These are phyloP conservation scores for Mycena chlorophos DNA, from an alignment of 768 basidiomycete species.

Conservation along the genomic window DNA sequence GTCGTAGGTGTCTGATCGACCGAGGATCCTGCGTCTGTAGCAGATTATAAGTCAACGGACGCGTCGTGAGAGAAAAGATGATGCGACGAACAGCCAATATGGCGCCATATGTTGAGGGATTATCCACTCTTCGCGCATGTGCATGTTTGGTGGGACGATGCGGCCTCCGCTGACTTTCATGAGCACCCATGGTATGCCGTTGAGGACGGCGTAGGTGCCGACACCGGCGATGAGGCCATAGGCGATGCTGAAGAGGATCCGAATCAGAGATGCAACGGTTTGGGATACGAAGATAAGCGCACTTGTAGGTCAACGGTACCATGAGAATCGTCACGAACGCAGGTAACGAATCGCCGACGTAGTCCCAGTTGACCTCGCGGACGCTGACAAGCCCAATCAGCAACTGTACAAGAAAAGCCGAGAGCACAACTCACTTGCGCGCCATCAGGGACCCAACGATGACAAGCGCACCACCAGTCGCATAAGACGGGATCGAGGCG, in stretches of 20 bases:
- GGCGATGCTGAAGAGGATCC: constrained; percentile 66
- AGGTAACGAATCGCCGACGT: constrained; percentile 80
- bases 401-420: constrained; percentile 1
- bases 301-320: constrained; percentile 81
- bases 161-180: constrained; percentile 54
- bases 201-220: constrained; percentile 67
- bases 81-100: constrained; percentile 1
- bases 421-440: constrained; percentile 54
- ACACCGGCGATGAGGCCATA: constrained; percentile 88
- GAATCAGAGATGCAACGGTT: constrained; percentile 3
- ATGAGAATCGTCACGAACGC: constrained; percentile 81
- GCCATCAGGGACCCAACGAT: constrained; percentile 89
- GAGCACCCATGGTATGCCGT: constrained; percentile 62
- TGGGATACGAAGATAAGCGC: constrained; percentile 23
- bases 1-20: not conserved
- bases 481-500: constrained; percentile 84
- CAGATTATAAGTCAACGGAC: not conserved
- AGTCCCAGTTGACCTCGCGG: constrained; percentile 86
- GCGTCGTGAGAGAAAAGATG: not conserved
- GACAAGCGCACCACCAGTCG: constrained; percentile 81
- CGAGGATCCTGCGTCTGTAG: not conserved
- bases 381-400: constrained; percentile 43
- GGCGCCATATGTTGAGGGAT: constrained; percentile 42
- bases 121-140: constrained; percentile 66
- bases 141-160: constrained; percentile 63